Conservation (phyloP, 257 asterid genomes). For the Nicotiana attenuata region DNA sequence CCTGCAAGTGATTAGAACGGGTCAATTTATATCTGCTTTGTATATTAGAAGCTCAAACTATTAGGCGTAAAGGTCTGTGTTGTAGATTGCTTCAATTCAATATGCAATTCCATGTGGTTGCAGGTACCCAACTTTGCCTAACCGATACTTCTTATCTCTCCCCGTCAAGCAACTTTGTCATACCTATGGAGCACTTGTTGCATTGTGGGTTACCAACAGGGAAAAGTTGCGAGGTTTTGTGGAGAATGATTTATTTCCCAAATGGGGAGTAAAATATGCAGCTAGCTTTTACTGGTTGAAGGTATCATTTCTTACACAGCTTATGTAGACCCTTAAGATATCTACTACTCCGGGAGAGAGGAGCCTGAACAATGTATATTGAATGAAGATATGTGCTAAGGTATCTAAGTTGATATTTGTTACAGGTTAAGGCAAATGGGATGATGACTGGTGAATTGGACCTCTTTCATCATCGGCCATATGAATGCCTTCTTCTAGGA, state of each 20-base stretch:
- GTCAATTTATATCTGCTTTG: neutral
- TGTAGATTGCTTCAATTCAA: neutral
- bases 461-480: constrained; percentile 95
- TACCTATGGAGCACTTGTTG: constrained; percentile 70
- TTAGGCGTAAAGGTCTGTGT: constrained; percentile 2
- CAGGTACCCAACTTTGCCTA: constrained; percentile 87
- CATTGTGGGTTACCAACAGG: constrained; percentile 91
- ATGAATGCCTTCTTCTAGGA: constrained; percentile 89
- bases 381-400: constrained; percentile 51
- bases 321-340: neutral
- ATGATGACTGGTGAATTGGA: constrained; percentile 71
- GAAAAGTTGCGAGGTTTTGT: constrained; percentile 77
- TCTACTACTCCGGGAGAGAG: neutral
- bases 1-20: neutral
- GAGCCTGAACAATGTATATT: constrained; percentile 43
- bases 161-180: constrained; percentile 77
- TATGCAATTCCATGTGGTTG: constrained; percentile 9
- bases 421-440: constrained; percentile 76
- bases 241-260: constrained; percentile 74
- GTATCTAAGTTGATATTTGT: constrained; percentile 1
- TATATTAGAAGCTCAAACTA: neutral
- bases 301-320: constrained; percentile 29
- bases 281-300: constrained; percentile 87
- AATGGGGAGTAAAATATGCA: constrained; percentile 74
- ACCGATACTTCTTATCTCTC: constrained; percentile 65